phyloP scores from a whole-genome alignment of 805 yeast genomes.

The Candida broadrunensis region DNA sequence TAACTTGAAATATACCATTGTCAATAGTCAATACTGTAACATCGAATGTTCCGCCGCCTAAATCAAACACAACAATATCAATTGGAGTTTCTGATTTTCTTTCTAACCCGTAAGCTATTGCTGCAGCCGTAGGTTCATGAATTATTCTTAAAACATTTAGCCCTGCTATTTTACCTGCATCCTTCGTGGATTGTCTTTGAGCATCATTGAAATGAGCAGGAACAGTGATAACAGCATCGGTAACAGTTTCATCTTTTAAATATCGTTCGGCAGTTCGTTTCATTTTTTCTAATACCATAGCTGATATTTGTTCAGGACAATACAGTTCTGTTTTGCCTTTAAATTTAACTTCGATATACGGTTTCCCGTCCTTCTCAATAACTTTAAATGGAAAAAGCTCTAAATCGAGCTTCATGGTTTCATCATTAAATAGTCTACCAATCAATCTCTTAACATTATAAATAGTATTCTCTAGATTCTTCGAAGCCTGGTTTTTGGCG shows the following conservation, averaged over 20 bases:
- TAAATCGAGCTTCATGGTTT: slow-evolving; percentile 71
- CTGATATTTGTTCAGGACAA: slow-evolving; percentile 91
- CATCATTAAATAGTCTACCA: slow-evolving; percentile 69
- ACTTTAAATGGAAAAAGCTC: slow-evolving; percentile 89
- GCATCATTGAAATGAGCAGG: no score
- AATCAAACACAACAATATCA: slow-evolving; percentile 85
- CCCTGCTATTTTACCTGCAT: slow-evolving; percentile 91
- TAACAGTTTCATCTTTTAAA: slow-evolving; percentile 70
- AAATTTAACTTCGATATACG: slow-evolving; percentile 79
- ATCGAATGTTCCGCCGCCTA: slow-evolving; percentile 97
- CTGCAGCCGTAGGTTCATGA: slow-evolving; percentile 83
- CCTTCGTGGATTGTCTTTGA: slow-evolving; percentile 94
- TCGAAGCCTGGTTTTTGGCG: slow-evolving; percentile 96
- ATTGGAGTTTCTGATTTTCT: slow-evolving; percentile 59
- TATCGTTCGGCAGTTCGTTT: slow-evolving; percentile 89
- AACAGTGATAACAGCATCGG: slow-evolving; percentile 42
- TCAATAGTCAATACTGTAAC: slow-evolving; percentile 83
- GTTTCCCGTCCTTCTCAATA: slow-evolving; percentile 76
- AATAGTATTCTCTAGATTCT: slow-evolving; percentile 89
- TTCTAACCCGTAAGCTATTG: slow-evolving; percentile 52
- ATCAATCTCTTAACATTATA: no score
- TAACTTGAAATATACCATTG: slow-evolving; percentile 87
- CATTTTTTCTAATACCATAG: slow-evolving; percentile 90
- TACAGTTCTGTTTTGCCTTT: slow-evolving; percentile 82
- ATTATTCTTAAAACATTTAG: no score